These are phyloP conservation scores for Cryptosporidium xiaoi DNA, from an alignment of 169 alveolate genomes.

Conservation along the genomic window DNA sequence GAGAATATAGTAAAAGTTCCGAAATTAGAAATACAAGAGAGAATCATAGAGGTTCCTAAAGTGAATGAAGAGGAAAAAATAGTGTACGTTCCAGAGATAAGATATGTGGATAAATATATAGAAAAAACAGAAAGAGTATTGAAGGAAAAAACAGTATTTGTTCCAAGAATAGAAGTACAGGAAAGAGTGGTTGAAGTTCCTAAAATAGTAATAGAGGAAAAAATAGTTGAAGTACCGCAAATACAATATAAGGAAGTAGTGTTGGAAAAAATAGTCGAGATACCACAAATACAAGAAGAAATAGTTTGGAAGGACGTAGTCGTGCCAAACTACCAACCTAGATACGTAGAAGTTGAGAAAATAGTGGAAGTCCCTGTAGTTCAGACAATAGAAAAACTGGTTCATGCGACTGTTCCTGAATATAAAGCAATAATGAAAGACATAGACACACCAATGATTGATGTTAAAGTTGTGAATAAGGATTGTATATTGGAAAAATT, in stretches of 20 bases:
- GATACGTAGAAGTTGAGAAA: constrained; percentile 53
- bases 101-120: constrained; percentile 68
- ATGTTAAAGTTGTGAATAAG: constrained; percentile 31
- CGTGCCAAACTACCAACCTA: constrained; percentile 70
- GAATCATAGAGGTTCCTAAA: constrained; percentile 71
- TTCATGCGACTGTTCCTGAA: constrained; percentile 53
- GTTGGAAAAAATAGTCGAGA: constrained; percentile 45
- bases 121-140: constrained; percentile 48
- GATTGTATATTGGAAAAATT: constrained; percentile 51
- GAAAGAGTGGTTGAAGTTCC: constrained; percentile 72
- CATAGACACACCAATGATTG: constrained; percentile 38
- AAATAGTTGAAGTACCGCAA: constrained; percentile 60
- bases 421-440: constrained; percentile 54
- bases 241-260: constrained; percentile 61
- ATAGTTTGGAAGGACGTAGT: constrained; percentile 64
- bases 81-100: constrained; percentile 57
- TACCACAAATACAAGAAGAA: constrained; percentile 67
- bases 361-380: constrained; percentile 58
- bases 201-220: constrained; percentile 63
- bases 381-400: constrained; percentile 59
- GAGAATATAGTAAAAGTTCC: constrained; percentile 66
- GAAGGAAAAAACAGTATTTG: constrained; percentile 62
- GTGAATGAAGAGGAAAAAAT: constrained; percentile 62
- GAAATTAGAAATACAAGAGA: constrained; percentile 71
- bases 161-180: constrained; percentile 56